Evolutionary conservation across 164 flowering plant genomes (phyloP).

Genomic region (Protea cynaroides): DNA sequence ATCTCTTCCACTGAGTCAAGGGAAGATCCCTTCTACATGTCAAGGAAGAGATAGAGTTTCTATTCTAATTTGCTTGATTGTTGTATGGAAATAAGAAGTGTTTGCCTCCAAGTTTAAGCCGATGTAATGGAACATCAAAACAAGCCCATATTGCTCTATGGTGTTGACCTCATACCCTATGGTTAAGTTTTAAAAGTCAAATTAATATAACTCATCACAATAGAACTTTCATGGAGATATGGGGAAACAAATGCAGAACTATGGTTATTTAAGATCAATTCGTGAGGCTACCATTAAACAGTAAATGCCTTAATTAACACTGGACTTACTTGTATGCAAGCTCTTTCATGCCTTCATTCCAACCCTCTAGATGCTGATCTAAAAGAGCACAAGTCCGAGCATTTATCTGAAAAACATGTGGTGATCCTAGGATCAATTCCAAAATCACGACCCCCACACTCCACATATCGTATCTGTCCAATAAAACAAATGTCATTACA

Average conservation of each 20-base stretch:
- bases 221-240: too few species aligned
- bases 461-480: constrained; percentile 95
- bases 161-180: too few species aligned
- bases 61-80: too few species aligned
- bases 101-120: too few species aligned
- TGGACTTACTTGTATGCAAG: constrained; percentile 82
- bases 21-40: too few species aligned
- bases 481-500: neutral
- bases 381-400: constrained; percentile 62
- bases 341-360: constrained; percentile 76
- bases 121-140: too few species aligned
- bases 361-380: constrained; percentile 81
- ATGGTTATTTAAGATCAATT: neutral
- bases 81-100: too few species aligned
- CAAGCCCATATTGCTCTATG: too few species aligned
- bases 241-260: neutral
- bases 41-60: too few species aligned
- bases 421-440: constrained; percentile 91
- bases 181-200: too few species aligned
- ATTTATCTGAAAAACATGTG: constrained; percentile 84
- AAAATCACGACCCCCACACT: constrained; percentile 94
- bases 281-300: neutral
- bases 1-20: too few species aligned
- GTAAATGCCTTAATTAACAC: constrained; percentile 1
- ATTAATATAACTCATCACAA: too few species aligned